Evolutionary conservation across 2,329 filamentous ascomycete species (phyloP), one percentile per base, ranked within the genome.

Genomic region (Trichophyton schoenleinii): DNA sequence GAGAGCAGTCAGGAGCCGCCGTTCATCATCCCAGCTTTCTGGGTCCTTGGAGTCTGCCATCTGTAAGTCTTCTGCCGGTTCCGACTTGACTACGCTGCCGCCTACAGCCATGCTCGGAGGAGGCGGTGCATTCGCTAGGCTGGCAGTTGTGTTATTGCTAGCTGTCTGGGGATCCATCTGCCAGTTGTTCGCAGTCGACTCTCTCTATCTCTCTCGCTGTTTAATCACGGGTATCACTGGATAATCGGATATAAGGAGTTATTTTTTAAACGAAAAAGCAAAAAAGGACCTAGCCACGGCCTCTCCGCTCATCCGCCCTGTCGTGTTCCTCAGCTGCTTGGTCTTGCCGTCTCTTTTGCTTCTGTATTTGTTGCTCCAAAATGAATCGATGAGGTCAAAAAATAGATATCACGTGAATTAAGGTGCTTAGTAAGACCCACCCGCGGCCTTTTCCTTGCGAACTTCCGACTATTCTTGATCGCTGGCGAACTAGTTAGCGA

Each of bases 1-100:
- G 53, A 76, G 67, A 31, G 74, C 76, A 13, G 72, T 70, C 9
- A 76, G 71, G 5, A 76, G 68, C 60, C 73, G 71, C 25, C 71
- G 65, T 60, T 76, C 74, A 11, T 72, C 71, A 13, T 71, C 67
- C 64, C 70, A 70, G 55, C 64, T 62, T 36, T 63, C 63, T 7
- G 36, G 11, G 55, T 18, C 41, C 8, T 8, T 22, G 31, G 55
- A 13, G 11, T 25, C 55, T 8, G 7, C 31, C 13, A 58, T 28
- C 15, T 41, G 55, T 11, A 18, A 25, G 31, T 58, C 34, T 3
- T 58, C 34, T 3, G 31, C n/a, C 20, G 20, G 55, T 8, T 41
- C 55, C 13, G 55, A 18, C 31, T 58, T 58, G 11, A 58, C 20
- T 15, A 22, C 6, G 4, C 18, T 31, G 8, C 31, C 15, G 18